phyloP scores from a whole-genome alignment of 2,329 filamentous ascomycete species.

The Hypoxylon sp. region DNA sequence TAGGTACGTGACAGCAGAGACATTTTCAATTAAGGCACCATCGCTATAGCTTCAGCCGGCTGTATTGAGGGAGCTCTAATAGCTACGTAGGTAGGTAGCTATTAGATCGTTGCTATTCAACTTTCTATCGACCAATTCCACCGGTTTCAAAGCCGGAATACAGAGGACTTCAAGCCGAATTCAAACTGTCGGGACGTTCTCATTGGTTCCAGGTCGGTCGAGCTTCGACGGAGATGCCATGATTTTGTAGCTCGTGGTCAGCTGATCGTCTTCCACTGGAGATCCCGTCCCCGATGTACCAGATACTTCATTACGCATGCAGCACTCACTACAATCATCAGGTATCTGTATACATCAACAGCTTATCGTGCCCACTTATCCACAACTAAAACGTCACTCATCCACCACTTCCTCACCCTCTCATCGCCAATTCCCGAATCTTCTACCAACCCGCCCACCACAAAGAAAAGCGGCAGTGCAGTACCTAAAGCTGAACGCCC shows the following conservation, averaged over 20 bases:
- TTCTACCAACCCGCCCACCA: slow-evolving; percentile 47
- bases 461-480: slow-evolving; percentile 38
- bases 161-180: slow-evolving; percentile 3
- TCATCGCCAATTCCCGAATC: slow-evolving; percentile 51
- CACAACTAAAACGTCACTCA: slow-evolving; percentile 36
- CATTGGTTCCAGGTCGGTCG: slow-evolving; percentile 37
- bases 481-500: slow-evolving; percentile 30
- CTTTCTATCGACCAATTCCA: slow-evolving; percentile 5
- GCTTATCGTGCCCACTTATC: slow-evolving; percentile 38
- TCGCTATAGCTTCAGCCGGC: background rate
- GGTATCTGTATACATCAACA: slow-evolving; percentile 15
- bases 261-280: slow-evolving; percentile 33
- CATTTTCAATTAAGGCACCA: background rate
- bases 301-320: slow-evolving; percentile 14
- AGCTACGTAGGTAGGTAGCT: background rate
- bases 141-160: slow-evolving; percentile 1
- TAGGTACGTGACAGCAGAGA: background rate
- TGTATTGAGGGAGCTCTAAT: background rate
- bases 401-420: slow-evolving; percentile 20
- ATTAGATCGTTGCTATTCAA: background rate
- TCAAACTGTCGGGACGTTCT: slow-evolving; percentile 20
- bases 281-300: slow-evolving; percentile 19
- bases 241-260: slow-evolving; percentile 31
- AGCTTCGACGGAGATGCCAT: slow-evolving; percentile 14
- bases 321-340: background rate